Evolutionary conservation across 768 basidiomycete species (phyloP).

Genomic region (Thelephora aurantiotincta): DNA sequence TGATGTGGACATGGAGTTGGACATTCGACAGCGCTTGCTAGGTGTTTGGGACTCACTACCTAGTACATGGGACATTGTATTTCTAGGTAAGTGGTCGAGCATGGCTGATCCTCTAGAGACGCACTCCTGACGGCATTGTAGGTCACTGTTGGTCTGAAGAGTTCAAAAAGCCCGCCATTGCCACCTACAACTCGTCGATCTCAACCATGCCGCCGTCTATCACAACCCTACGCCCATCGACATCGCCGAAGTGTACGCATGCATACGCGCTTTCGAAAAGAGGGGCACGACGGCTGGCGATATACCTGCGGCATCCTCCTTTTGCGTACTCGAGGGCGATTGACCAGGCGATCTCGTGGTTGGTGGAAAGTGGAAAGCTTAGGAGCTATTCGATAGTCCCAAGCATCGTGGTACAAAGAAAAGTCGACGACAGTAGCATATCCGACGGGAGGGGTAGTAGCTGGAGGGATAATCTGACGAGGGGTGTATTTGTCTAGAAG

Average conservation of each 20-base stretch:
- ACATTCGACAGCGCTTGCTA: slow-evolving; percentile 29
- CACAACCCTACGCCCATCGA: slow-evolving; percentile 39
- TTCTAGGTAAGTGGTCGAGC: slow-evolving; percentile 34
- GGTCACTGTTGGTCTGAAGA: slow-evolving; percentile 78
- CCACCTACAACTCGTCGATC: slow-evolving; percentile 1
- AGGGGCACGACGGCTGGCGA: slow-evolving; percentile 48
- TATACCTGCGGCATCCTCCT: slow-evolving; percentile 41
- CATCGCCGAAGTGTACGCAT: slow-evolving; percentile 56
- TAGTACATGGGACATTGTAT: slow-evolving; percentile 56
- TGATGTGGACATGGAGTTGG: slow-evolving; percentile 65
- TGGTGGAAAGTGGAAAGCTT: slow-evolving; percentile 40
- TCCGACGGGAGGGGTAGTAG: slow-evolving; percentile 22
- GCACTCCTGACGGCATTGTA: slow-evolving; percentile 13
- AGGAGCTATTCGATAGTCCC: slow-evolving; percentile 54
- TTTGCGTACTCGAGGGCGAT: slow-evolving; percentile 71
- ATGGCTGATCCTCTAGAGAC: slow-evolving; percentile 2
- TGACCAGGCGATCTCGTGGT: slow-evolving; percentile 61
- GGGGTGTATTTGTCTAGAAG: slow-evolving; percentile 28
- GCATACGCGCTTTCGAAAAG: slow-evolving; percentile 47
- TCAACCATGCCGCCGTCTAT: neutral
- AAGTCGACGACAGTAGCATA: slow-evolving; percentile 43
- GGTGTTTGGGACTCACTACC: slow-evolving; percentile 41
- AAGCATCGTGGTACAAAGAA: slow-evolving; percentile 53
- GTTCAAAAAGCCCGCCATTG: slow-evolving; percentile 26
- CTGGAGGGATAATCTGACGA: slow-evolving; percentile 37